Base-by-base conservation (phyloP, 176 grass and related monocot genomes). In the Neostapfia colusana region DNA sequence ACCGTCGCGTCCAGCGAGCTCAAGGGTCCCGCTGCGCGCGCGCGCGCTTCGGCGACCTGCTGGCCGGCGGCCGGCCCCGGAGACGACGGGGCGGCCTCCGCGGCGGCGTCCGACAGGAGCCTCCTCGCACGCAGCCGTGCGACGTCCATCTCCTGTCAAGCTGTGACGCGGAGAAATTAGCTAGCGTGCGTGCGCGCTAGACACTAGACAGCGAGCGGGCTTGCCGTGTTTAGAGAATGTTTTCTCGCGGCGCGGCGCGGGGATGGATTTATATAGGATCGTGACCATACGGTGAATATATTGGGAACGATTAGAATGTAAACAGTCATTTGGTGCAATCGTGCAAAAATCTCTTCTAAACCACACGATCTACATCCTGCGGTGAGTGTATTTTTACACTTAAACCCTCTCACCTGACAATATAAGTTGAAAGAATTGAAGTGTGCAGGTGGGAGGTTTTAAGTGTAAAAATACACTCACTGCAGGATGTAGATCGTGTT, bases 1-100 rank as follows among this genome's bases (percentile, higher is more conserved):
- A 91, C 86, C 28, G 81, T 85, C 40, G 81, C 84, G 70, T 97
- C 76, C 50, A 84, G 58, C 54, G 81, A 75, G 59, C 55, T 83
- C 75, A 90, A 86, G 28, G 87, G 65, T 10, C 58, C 55, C 11
- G 45, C 45, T 18, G 54, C 45, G 0, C 40, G 65, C 40, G 72
- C 6, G 23, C 17, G 69, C 20, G 13, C 18, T 2, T 70, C 51
- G 4, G 69, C 18, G 7, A 20, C 43, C 23, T 54, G 38, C 21
- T 42, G 38, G 4, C 24, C 10, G 36, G 3, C 8, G 10, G 35
- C 23, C 5, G 55, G 60, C 21, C 38, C 69, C 20, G 84, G 42
- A 79, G 84, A 41, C 24, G 84, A 41, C 24, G 48, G 25, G 54
- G 35, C 55, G 0, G 49, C 66, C 21, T 39, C 49, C 8, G 66